Base-by-base conservation (phyloP, 2,329 filamentous ascomycete genomes). In the Ophiostoma novo-ulmi region DNA sequence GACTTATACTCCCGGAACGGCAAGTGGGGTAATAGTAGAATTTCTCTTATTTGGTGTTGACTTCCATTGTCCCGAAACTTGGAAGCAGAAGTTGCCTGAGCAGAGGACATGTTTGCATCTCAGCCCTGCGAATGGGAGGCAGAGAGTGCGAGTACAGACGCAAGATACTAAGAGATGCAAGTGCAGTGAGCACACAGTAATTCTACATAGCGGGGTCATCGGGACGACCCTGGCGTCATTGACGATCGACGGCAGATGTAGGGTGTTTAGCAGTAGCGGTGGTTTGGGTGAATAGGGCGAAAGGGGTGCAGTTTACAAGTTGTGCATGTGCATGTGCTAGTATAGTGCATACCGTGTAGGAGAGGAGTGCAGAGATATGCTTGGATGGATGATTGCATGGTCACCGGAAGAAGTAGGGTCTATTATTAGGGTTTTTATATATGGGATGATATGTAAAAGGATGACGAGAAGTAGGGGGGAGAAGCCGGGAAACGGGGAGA, bases 161-260 rank as follows among this genome's bases (percentile, higher is more conserved):
- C 31, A 31, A 31, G 31, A 31, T 31, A 55, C 8, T 55, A 17
- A 55, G 20, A 55, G 8, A 22, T n/a, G n/a, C 8, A 11, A 58
- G 22, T 26, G 6, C 52, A 11, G 22, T 31, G n/a, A 58, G 26
- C 8, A 22, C 11, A 55, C 4, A 58, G n/a, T 58, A 48, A 48
- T 58, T 58, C 52, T 58, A 58, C 52, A 58, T 26, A 6, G 52
- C 52, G 52, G 52, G 52, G 52, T 58, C n/a, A 31, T 58, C 52
- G 52, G 52, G 22, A 58, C 52, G 52, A 13, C 52, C 52, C 52
- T 58, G 52, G 52, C 52, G 52, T 26, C n/a, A 58, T 58, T 26
- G 52, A 58, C 52, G 52, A 26, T 26, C 22, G 22, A 58, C n/a
- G 22, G 22, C 10, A 58, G 52, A 58, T 58, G 52, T 58, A 58